Evolutionary conservation across 805 yeast genomes (phyloP), one percentile per base, ranked within the genome.

Genomic region (Candida parachauliodes): DNA sequence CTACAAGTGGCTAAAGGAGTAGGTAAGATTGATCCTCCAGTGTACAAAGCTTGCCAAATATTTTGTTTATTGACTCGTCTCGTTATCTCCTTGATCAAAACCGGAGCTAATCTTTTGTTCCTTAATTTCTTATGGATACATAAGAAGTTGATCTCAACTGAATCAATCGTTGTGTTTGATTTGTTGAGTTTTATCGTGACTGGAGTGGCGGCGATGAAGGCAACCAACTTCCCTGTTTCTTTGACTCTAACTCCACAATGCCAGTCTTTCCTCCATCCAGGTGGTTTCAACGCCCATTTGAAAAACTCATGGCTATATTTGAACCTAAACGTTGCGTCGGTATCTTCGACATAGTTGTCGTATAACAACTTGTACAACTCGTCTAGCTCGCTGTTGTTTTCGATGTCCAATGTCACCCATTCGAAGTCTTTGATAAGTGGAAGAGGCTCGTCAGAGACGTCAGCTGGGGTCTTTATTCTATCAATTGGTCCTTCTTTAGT

Each of bases 1-100:
- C 97, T 76, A 57, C 94, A 82, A 2, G 87, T 79, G 9, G 95
- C 69, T 4, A 91, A 77, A 0, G 98, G 98, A n/a, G 89, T 80
- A 16, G 98, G 98, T 40, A 93, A 70, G 2, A 88, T 81, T 2
- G 81, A 79, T 8, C 98, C 98, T 0, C 91, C 95, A 8, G 98
- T 91, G 62, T 87, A 88, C 43, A 93, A 72, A 0, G 98, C 98
- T 60, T 89, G 97, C 96, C 97, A 93, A 43, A 89, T 84, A 42
- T 85, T 77, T 30, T 73, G 71, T 45, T 77, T 73, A 62, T 93
- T 91, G 46, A 93, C 93, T 49, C 98, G 74, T 56, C 98, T 76
- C 3, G 98, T 93, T 47, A 93, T 83, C 61, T 93, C 98, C 53
- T 85, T 85, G 60, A 93, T 93, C 52, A 93, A 68, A 9, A 93